phyloP scores from a whole-genome alignment of 2,329 filamentous ascomycete genomes.

The Paecilomyces fulvus region DNA sequence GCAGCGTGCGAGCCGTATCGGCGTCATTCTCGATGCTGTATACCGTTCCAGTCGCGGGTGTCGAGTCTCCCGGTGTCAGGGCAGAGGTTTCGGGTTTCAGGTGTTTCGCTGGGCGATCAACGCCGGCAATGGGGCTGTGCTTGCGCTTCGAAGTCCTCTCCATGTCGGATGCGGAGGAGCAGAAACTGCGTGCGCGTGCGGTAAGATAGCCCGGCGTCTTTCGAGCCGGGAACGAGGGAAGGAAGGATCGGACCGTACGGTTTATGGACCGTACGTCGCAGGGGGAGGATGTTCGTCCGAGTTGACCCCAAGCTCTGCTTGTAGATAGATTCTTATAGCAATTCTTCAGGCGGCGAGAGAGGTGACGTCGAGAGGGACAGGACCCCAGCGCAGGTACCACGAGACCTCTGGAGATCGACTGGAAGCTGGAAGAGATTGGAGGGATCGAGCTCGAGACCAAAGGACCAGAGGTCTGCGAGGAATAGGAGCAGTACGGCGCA shows the following conservation, averaged over 20 bases:
- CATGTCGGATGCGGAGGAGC: slow-evolving; percentile 27
- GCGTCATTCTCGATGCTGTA: slow-evolving; percentile 39
- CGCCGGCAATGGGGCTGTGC: slow-evolving; percentile 41
- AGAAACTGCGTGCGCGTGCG: slow-evolving; percentile 3
- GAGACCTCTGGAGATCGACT: not conserved
- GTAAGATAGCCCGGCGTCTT: slow-evolving; percentile 3
- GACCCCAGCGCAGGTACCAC: not conserved
- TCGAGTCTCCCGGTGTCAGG: slow-evolving; percentile 32
- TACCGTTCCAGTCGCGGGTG: slow-evolving; percentile 35
- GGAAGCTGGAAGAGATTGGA: slow-evolving; percentile 2
- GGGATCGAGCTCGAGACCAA: not conserved
- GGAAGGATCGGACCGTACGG: not conserved
- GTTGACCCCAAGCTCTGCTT: not conserved
- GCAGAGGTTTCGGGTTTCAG: slow-evolving; percentile 40
- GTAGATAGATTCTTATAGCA: slow-evolving; percentile 1
- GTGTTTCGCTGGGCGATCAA: slow-evolving; percentile 49
- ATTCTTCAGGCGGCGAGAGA: not conserved
- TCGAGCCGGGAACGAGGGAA: slow-evolving; percentile 5
- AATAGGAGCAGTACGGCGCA: slow-evolving; percentile 10
- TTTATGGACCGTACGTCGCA: not conserved
- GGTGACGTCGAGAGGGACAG: not conserved
- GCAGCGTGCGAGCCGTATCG: slow-evolving; percentile 37
- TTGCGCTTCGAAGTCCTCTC: slow-evolving; percentile 49
- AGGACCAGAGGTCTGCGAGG: slow-evolving; percentile 2
- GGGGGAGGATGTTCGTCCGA: not conserved